Base-by-base conservation (phyloP, 352 stramenopile species). In the Phytopythium helicoides region DNA sequence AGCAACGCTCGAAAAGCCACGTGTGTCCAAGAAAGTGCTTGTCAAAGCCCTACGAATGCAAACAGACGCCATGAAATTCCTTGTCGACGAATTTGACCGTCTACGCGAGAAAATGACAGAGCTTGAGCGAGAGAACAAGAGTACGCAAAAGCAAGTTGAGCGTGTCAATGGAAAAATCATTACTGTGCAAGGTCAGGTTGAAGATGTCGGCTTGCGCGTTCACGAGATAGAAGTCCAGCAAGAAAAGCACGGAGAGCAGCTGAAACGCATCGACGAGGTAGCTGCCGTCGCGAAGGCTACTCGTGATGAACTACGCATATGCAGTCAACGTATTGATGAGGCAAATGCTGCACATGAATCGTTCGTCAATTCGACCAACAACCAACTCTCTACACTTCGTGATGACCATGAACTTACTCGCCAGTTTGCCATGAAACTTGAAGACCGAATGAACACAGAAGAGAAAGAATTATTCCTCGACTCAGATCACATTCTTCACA, bases 31-130 rank as follows among this genome's bases (percentile, higher is more conserved):
- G 58, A 94, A 91, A 37, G 80, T 92, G 28, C 61, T 94, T 31
- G 61, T 94, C 38, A 92, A 92, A 39, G 86, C 79, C 5, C 59
- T 93, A 39, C 82, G 81, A 38, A 87, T 92, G 76, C 82, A 95
- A 47, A 85, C 83, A 14, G 76, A 89, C 15, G 82, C 81, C 58
- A 88, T 95, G 82, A 78, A 81, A 25, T 91, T 82, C 61, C 77
- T 92, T 56, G 74, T 87, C 18, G 81, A 89, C 56, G 81, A 95
- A 48, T 89, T 94, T 54, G 83, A 94, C 40, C 79, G 74, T n/a
- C 55, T 94, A 9, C 75, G 78, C 11, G 68, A 76, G 58, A 87
- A 89, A 54, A 87, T 94, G 54, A 60, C 64, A 18, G 76, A 88
- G 41, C 85, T 94, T 66, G 83, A 94, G 54, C 81, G 70, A 10